These are phyloP conservation scores for Ensete glaucum DNA, from an alignment of 176 grass and related monocot genomes.

Conservation along the genomic window DNA sequence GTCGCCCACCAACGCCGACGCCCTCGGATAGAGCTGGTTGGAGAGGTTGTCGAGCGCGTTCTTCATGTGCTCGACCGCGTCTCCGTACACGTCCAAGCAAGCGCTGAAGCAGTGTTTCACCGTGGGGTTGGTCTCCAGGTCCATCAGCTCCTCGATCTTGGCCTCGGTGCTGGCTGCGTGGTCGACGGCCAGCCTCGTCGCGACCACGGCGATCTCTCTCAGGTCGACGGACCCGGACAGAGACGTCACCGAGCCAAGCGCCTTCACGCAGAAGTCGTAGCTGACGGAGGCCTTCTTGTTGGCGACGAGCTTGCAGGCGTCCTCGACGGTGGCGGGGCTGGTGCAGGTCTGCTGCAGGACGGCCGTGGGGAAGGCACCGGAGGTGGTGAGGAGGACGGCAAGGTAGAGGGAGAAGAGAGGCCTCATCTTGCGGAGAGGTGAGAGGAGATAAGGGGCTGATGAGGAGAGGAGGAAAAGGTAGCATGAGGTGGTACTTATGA, in stretches of 20 bases:
- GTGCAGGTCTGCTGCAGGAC: not conserved
- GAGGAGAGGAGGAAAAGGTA: not conserved
- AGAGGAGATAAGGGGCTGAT: conserved; percentile 11
- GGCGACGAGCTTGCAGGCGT: conserved; percentile 45
- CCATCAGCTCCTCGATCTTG: conserved; percentile 29
- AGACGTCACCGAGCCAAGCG: conserved; percentile 10
- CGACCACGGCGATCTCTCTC: conserved; percentile 22
- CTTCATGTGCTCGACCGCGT: conserved; percentile 42
- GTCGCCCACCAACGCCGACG: conserved; percentile 35
- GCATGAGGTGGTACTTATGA: no score
- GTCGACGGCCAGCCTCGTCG: conserved; percentile 31
- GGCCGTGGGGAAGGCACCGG: not conserved
- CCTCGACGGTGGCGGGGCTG: conserved; percentile 23
- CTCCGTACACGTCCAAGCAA: conserved; percentile 38
- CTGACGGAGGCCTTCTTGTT: conserved; percentile 23
- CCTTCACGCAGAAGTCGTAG: conserved; percentile 46
- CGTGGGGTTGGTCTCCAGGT: conserved; percentile 22
- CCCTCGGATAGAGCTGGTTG: conserved; percentile 17
- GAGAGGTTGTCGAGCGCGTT: conserved; percentile 31
- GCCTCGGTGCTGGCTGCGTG: conserved; percentile 30
- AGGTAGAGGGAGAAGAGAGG: conserved; percentile 6
- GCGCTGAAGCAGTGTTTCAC: not conserved
- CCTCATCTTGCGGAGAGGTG: not conserved
- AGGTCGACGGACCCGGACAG: conserved; percentile 7
- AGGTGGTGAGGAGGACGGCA: not conserved